Evolutionary conservation across 2,329 filamentous ascomycete species (phyloP).

Genomic region (Nigrospora oryzae): DNA sequence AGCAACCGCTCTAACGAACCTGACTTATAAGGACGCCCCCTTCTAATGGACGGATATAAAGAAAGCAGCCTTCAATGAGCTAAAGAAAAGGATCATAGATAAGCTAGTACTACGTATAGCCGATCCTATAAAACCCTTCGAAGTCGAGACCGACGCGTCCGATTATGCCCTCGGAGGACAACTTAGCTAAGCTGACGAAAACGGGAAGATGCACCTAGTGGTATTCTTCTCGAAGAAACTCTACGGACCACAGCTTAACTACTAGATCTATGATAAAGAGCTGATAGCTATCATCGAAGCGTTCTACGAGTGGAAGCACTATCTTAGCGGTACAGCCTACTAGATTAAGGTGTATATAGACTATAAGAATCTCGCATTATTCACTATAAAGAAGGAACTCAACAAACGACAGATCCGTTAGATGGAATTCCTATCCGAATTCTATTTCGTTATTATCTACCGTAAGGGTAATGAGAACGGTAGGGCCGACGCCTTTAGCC

Average conservation of each 20-base stretch:
- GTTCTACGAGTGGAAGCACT: constrained; percentile 11
- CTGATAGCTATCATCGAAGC: constrained; percentile 20
- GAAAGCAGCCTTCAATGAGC: not conserved
- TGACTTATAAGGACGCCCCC: not conserved
- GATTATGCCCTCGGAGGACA: constrained; percentile 3
- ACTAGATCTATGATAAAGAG: constrained; percentile 25
- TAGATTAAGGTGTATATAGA: constrained; percentile 5
- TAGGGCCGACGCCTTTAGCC: not conserved
- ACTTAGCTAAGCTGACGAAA: not conserved
- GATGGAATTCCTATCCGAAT: not conserved
- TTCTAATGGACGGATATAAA: not conserved
- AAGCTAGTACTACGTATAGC: not conserved
- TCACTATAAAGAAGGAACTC: constrained; percentile 14
- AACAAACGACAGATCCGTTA: constrained; percentile 8
- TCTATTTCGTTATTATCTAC: constrained; percentile 3
- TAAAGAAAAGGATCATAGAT: not conserved
- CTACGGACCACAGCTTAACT: constrained; percentile 14
- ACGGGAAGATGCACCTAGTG: constrained; percentile 5
- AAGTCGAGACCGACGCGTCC: not conserved
- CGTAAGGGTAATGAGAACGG: not conserved
- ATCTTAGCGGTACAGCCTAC: constrained; percentile 7
- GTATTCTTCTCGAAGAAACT: constrained; percentile 10
- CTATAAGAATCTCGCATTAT: constrained; percentile 16
- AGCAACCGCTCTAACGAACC: not conserved
- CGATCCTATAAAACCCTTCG: not conserved